Conservation (phyloP, 768 basidiomycete species). For the Coprinellus micaceus region DNA sequence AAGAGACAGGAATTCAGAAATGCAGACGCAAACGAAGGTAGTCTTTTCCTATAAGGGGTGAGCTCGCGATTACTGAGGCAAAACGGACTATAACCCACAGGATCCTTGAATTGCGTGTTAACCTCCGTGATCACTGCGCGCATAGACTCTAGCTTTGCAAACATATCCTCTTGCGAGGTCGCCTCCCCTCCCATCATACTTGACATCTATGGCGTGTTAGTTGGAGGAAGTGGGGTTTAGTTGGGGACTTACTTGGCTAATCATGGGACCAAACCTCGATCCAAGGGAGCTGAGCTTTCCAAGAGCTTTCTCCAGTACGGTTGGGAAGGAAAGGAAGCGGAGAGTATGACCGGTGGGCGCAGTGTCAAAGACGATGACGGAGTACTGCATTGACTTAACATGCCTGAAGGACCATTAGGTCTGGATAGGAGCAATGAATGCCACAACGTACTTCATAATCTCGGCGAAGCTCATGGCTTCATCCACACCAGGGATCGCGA, state of each 20-base stretch:
- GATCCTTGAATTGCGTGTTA: constrained; percentile 98
- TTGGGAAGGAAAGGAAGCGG: constrained; percentile 98
- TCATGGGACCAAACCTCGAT: constrained; percentile 95
- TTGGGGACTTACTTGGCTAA: constrained; percentile 61
- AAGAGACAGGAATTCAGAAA: constrained; percentile 95
- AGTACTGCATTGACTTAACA: constrained; percentile 99
- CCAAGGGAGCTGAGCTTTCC: constrained; percentile 93
- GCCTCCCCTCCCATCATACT: constrained; percentile 93
- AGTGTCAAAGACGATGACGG: constrained; percentile 99
- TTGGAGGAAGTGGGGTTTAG: not conserved
- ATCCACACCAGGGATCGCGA: constrained; percentile 98
- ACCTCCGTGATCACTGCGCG: constrained; percentile 96
- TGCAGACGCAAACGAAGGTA: constrained; percentile 97
- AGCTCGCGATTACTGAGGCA: too few species aligned
- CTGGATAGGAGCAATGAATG: not conserved
- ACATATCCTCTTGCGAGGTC: constrained; percentile 96
- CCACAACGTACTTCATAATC: constrained; percentile 87
- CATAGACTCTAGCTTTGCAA: constrained; percentile 97
- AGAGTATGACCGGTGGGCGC: constrained; percentile 98
- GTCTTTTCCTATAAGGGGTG: constrained; percentile 77
- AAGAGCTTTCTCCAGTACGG: constrained; percentile 94
- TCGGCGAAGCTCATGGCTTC: constrained; percentile 99
- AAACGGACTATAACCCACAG: constrained; percentile 52
- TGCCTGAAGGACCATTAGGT: constrained; percentile 53
- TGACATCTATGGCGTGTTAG: constrained; percentile 61